Percentiles rank a stretch among this genome's conserved stretches.
Evolutionary conservation across 2,329 filamentous ascomycete genomes (phyloP).

Genomic region (Epichloe hybrida): DNA sequence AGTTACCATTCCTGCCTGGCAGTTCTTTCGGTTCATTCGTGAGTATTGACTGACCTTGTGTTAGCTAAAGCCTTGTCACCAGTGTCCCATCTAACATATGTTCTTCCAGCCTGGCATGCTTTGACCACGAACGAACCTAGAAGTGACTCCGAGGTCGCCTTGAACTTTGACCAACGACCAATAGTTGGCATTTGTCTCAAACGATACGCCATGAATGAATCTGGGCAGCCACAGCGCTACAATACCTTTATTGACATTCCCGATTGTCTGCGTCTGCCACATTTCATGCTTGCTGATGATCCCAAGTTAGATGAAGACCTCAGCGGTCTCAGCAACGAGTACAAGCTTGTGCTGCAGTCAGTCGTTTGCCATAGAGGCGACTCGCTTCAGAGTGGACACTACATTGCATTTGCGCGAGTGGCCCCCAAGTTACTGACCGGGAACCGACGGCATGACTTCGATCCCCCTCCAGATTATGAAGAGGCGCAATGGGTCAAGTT

Average conservation of each 20-base stretch:
- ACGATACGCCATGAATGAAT: constrained; percentile 59
- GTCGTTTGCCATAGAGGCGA: constrained; percentile 85
- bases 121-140: constrained; percentile 35
- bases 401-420: constrained; percentile 72
- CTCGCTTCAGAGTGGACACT: constrained; percentile 80
- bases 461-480: constrained; percentile 51
- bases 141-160: constrained; percentile 69
- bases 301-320: constrained; percentile 42
- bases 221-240: constrained; percentile 56
- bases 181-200: constrained; percentile 90
- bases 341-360: constrained; percentile 83
- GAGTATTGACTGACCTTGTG: constrained; percentile 24
- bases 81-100: not conserved
- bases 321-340: constrained; percentile 67
- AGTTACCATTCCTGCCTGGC: constrained; percentile 91
- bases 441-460: constrained; percentile 40
- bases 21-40: constrained; percentile 91
- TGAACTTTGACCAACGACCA: constrained; percentile 73
- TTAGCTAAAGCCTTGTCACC: not conserved
- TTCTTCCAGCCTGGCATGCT: constrained; percentile 65
- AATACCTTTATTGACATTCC: constrained; percentile 88
- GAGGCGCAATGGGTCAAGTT: constrained; percentile 80
- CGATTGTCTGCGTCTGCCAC: constrained; percentile 62
- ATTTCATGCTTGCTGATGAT: constrained; percentile 73
- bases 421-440: constrained; percentile 48